Evolutionary conservation across 2,329 filamentous ascomycete genomes (phyloP).

Genomic region (Fusarium secorum): DNA sequence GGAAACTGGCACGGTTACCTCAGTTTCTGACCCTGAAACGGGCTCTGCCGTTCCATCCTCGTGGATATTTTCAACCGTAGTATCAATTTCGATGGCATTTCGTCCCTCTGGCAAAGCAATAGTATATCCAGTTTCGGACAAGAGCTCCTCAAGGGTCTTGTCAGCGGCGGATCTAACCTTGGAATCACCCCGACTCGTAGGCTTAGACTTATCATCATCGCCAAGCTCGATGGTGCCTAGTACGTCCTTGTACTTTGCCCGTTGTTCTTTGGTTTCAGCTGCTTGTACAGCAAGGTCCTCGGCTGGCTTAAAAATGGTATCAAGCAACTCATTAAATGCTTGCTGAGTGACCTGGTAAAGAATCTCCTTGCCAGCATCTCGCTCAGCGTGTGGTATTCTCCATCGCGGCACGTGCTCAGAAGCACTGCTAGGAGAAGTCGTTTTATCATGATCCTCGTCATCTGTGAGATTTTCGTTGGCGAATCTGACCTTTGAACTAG

Average conservation of each 20-base stretch:
- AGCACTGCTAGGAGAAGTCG: constrained; percentile 74
- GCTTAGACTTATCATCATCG: constrained; percentile 41
- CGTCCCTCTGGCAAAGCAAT: constrained; percentile 46
- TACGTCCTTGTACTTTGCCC: constrained; percentile 63
- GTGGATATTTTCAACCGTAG: constrained; percentile 36
- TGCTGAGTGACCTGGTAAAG: constrained; percentile 92
- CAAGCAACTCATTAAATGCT: constrained; percentile 88
- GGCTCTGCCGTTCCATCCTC: constrained; percentile 34
- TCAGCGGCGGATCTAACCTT: constrained; percentile 30
- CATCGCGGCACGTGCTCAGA: constrained; percentile 80
- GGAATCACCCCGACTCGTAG: background rate
- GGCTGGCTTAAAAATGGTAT: constrained; percentile 81
- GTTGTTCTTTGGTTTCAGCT: constrained; percentile 66
- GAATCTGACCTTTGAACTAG: constrained; percentile 81
- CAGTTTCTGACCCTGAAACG: constrained; percentile 27
- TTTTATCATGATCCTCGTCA: constrained; percentile 75
- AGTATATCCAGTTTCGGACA: constrained; percentile 56
- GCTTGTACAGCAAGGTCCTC: constrained; percentile 79
- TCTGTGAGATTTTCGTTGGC: constrained; percentile 75
- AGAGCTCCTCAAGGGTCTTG: constrained; percentile 48
- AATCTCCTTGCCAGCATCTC: constrained; percentile 85
- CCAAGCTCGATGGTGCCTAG: constrained; percentile 53
- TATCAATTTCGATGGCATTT: constrained; percentile 47
- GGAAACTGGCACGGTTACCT: background rate
- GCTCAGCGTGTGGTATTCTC: constrained; percentile 80